A percentile compares a stretch with the other conserved stretches of the same genome.
These are phyloP conservation scores for Arabidopsis suecica DNA, from an alignment of 345 rosid species.

Conservation along the genomic window DNA sequence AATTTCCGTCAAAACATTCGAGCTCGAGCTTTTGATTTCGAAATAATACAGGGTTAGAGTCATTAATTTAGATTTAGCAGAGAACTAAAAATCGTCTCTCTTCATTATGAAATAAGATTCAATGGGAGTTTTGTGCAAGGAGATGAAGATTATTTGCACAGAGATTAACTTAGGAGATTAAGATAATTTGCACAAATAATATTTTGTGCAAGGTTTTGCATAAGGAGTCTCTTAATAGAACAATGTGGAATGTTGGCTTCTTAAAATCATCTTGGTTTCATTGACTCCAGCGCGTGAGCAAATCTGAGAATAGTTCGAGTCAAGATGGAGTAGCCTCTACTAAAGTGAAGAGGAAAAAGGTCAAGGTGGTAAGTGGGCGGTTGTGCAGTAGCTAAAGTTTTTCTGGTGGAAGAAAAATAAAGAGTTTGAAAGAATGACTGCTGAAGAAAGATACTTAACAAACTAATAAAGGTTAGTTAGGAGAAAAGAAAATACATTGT, in stretches of 20 bases:
- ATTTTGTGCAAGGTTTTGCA: conserved; percentile 66
- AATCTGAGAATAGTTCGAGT: conserved; percentile 35
- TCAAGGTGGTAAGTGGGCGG: conserved; percentile 83
- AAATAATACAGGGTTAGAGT: no score
- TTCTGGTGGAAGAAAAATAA: conserved; percentile 97
- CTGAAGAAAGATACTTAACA: conserved; percentile 77
- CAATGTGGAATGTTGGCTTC: conserved; percentile 12
- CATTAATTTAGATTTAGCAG: no score
- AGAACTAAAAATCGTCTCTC: no score
- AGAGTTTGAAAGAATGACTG: conserved; percentile 85
- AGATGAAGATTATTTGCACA: neutral
- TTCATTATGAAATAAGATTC: no score
- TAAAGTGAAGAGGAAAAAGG: conserved; percentile 71
- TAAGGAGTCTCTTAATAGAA: conserved; percentile 30
- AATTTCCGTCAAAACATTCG: neutral
- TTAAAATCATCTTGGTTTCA: conserved; percentile 54
- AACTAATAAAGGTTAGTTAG: conserved; percentile 65
- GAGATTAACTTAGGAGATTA: conserved; percentile 37
- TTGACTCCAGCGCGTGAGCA: conserved; percentile 35
- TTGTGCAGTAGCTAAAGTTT: conserved; percentile 84
- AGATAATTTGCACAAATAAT: conserved; percentile 53
- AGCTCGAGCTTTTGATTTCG: conserved; percentile 19
- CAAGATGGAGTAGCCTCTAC: conserved; percentile 44
- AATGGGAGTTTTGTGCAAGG: no score
- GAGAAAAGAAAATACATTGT: neutral